phyloP scores from a whole-genome alignment of 148 eudicot genomes.

The Oxyria digyna region DNA sequence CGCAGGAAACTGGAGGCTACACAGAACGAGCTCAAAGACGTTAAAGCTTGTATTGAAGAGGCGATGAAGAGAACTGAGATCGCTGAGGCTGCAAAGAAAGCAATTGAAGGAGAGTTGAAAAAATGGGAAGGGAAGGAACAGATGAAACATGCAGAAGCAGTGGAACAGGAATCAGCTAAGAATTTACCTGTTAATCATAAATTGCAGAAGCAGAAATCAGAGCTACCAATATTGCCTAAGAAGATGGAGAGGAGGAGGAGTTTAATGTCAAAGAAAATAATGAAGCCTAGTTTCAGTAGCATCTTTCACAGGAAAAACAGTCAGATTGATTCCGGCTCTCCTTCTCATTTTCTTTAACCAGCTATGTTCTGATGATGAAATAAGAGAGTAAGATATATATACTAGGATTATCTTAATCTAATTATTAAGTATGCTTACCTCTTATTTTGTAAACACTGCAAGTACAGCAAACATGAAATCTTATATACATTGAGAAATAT shows the following conservation, averaged over 20 bases:
- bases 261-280: slow-evolving; percentile 38
- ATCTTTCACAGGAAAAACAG: slow-evolving; percentile 71
- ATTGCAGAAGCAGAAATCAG: slow-evolving; percentile 28
- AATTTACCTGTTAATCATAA: slow-evolving; percentile 33
- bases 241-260: slow-evolving; percentile 40
- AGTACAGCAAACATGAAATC: neutral
- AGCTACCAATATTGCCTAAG: slow-evolving; percentile 13
- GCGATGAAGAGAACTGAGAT: slow-evolving; percentile 64
- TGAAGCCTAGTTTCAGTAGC: slow-evolving; percentile 50
- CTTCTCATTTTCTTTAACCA: slow-evolving; percentile 63
- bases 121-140: slow-evolving; percentile 62
- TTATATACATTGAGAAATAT: no score
- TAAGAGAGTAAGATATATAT: neutral
- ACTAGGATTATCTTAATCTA: no score
- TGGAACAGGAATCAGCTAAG: slow-evolving; percentile 19
- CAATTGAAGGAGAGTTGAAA: slow-evolving; percentile 78
- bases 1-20: slow-evolving; percentile 49
- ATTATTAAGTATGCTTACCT: no score
- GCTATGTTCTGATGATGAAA: neutral
- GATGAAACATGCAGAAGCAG: slow-evolving; percentile 17
- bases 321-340: slow-evolving; percentile 44
- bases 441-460: neutral
- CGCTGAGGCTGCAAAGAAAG: slow-evolving; percentile 82
- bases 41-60: slow-evolving; percentile 51
- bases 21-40: slow-evolving; percentile 59